These are phyloP conservation scores for Sungouiozyma ichnusensis DNA, from an alignment of 805 yeast genomes.

Conservation along the genomic window DNA sequence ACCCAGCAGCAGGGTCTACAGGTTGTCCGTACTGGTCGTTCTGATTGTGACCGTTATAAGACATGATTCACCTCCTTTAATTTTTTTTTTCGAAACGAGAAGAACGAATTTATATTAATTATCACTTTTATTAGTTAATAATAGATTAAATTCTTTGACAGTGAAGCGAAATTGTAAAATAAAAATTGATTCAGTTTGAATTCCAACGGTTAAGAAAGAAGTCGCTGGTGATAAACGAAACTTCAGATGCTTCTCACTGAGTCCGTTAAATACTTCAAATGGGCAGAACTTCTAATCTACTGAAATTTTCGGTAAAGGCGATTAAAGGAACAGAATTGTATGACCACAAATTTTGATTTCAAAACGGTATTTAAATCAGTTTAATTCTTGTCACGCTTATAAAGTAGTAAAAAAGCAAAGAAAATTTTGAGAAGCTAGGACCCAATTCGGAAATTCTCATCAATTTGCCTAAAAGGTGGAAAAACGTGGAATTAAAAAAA, in stretches of 20 bases:
- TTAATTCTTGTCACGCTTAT: neutral
- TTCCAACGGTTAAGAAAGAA: neutral
- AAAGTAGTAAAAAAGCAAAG: neutral
- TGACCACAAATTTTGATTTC: neutral
- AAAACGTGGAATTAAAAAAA: too few species aligned
- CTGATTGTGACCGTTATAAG: neutral
- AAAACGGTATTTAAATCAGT: neutral
- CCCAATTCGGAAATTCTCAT: neutral
- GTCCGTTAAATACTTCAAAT: neutral
- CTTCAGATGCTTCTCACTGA: neutral
- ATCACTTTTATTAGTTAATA: too few species aligned
- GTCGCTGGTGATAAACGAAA: neutral
- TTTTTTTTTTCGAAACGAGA: too few species aligned
- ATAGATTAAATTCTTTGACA: neutral
- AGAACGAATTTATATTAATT: neutral
- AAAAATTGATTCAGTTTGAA: neutral
- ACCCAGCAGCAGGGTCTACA: neutral
- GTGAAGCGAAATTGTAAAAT: too few species aligned
- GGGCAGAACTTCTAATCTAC: neutral
- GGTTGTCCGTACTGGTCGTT: neutral
- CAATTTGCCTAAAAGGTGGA: neutral
- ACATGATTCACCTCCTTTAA: neutral
- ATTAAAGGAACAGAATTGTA: neutral
- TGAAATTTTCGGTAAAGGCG: neutral
- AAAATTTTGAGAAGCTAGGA: neutral